Evolutionary conservation across 2,329 filamentous ascomycete genomes (phyloP).

Genomic region (Penicillium sp.): DNA sequence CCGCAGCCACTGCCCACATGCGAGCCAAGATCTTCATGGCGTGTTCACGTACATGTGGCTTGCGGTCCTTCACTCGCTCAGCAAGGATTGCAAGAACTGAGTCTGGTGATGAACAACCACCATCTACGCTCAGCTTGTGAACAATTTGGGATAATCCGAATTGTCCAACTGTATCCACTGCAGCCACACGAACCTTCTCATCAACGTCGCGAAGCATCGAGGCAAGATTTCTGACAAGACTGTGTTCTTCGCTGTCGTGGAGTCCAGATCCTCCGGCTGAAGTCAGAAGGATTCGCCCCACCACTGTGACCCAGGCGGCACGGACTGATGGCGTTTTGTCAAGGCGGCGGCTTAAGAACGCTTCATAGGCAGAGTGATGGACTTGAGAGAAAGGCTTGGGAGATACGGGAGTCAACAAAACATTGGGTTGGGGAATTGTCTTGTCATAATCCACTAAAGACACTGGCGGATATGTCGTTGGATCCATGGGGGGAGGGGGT

Average conservation of each 20-base stretch:
- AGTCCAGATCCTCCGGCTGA: constrained; percentile 87
- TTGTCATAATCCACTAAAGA: constrained; percentile 48
- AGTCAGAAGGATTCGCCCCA: constrained; percentile 84
- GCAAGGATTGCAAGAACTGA: constrained; percentile 80
- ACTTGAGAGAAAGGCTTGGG: constrained; percentile 86
- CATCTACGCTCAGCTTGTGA: constrained; percentile 73
- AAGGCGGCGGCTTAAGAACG: constrained; percentile 78
- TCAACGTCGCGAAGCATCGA: constrained; percentile 85
- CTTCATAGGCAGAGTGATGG: constrained; percentile 74
- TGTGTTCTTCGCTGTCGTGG: constrained; percentile 75
- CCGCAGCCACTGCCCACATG: constrained; percentile 90
- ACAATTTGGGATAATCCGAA: constrained; percentile 81
- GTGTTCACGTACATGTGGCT: constrained; percentile 74
- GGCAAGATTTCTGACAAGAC: constrained; percentile 69
- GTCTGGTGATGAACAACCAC: constrained; percentile 70
- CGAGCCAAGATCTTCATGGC: constrained; percentile 81
- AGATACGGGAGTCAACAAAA: constrained; percentile 78
- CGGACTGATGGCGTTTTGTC: constrained; percentile 84
- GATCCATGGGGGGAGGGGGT: constrained; percentile 68
- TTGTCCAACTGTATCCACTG: constrained; percentile 77
- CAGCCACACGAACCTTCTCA: constrained; percentile 84
- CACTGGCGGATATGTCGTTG: constrained; percentile 75
- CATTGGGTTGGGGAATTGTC: constrained; percentile 54
- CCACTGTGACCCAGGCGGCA: constrained; percentile 79
- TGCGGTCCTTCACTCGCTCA: constrained; percentile 85